Base-by-base conservation (phyloP, 2,329 filamentous ascomycete genomes). In the Colletotrichum tofieldiae region DNA sequence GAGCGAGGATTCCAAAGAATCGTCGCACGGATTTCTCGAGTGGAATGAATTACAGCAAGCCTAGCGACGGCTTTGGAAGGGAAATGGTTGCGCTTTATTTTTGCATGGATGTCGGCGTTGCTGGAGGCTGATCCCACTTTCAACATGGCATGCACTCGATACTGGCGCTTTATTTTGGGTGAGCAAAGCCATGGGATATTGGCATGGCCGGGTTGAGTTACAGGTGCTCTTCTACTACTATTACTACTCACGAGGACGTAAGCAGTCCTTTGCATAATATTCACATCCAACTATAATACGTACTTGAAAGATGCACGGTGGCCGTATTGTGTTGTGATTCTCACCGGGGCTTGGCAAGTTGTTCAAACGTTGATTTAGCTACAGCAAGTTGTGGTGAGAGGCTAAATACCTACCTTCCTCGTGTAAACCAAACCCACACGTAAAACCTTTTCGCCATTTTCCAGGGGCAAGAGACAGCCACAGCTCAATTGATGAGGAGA, bases 31-130 rank as follows among this genome's bases (percentile, higher is more conserved):
- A 16, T 58, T 37, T 67, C 20, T 51, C 54, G 45, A 60, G 23
- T 55, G 52, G 35, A 54, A 54, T 39, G 65, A 41, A 47, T 49
- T 49, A 70, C 11, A 60, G 59, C 59, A 55, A 56, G 65, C 35
- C 54, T 60, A 18, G 41, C 23, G 52, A 23, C 16, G 37, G 59
- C 39, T 47, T 56, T 23, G 65, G 54, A 26, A 39, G 54, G 60
- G 70, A 60, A 23, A 64, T 32, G 54, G 29, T 52, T 63, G 60
- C 60, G 39, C 45, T 69, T 51, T 26, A 62, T 71, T 72, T 72
- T 68, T 72, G 65, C 70, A 72, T 72, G 65, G 70, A 60, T 35
- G 66, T 70, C 65, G 70, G 70, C 70, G 70, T 72, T 72, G 70
- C 59, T 47, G 65, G 66, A 72, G 70, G 70, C 65, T 70, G 66